Percentiles rank a stretch among this genome's conserved stretches.
phyloP scores from a whole-genome alignment of 257 asterid genomes.

The Nicotiana tabacum region DNA sequence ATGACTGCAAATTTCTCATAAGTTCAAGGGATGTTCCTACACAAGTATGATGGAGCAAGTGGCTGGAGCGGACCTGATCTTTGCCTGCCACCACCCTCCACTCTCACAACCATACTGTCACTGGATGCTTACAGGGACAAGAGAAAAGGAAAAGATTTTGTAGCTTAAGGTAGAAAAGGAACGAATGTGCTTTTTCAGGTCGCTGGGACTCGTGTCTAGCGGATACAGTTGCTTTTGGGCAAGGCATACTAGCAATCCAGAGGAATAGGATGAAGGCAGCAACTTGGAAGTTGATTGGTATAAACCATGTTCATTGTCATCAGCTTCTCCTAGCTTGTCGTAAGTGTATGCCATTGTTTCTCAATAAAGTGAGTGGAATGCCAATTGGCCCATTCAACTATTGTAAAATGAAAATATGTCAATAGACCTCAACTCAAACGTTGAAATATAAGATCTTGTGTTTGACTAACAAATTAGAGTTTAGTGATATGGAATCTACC shows the following conservation, averaged over 20 bases:
- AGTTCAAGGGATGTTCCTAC: neutral
- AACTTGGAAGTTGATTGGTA: neutral
- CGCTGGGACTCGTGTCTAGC: neutral
- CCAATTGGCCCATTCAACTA: neutral
- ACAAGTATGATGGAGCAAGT: neutral
- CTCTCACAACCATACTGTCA: neutral
- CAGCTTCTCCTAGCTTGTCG: neutral
- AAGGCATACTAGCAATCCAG: neutral
- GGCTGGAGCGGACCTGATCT: neutral
- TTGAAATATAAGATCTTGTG: too few relatives aligned
- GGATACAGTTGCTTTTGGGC: neutral
- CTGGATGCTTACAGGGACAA: neutral
- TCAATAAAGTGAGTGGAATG: neutral
- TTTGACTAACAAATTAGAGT: too few relatives aligned
- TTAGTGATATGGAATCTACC: too few relatives aligned
- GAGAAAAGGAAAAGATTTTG: neutral
- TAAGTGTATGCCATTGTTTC: neutral
- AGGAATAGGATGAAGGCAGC: neutral
- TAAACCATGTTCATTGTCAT: neutral
- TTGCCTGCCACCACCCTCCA: neutral
- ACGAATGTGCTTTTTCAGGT: neutral
- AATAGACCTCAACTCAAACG: too few relatives aligned
- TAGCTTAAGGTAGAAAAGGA: neutral
- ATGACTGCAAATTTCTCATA: neutral
- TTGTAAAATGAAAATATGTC: too few relatives aligned